phyloP scores from a whole-genome alignment of 805 yeast species.

The Clavispora asparagi region DNA sequence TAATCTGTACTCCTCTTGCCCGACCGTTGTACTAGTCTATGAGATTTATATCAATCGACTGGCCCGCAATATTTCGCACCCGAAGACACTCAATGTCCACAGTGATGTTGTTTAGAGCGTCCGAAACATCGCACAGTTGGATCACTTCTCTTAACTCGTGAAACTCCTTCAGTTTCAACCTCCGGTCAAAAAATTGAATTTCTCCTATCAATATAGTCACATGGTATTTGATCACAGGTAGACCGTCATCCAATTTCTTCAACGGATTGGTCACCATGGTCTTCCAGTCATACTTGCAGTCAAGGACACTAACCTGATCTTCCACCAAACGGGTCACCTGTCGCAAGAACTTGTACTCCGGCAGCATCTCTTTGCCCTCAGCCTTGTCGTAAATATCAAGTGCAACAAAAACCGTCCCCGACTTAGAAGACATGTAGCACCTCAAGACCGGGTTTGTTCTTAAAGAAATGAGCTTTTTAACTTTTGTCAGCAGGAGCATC shows the following conservation, averaged over 20 bases:
- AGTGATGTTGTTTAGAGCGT: background rate
- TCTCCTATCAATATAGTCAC: slow-evolving; percentile 12
- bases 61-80: background rate
- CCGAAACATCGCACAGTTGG: background rate
- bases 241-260: background rate
- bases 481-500: slow-evolving; percentile 1
- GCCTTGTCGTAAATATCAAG: slow-evolving; percentile 2
- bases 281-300: slow-evolving; percentile 4
- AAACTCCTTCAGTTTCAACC: slow-evolving; percentile 3
- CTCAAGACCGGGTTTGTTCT: slow-evolving; percentile 1
- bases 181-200: slow-evolving; percentile 4
- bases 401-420: slow-evolving; percentile 12
- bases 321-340: slow-evolving; percentile 6
- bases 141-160: background rate
- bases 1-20: no score
- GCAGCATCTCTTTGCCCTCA: background rate
- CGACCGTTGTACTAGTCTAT: background rate
- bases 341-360: slow-evolving; percentile 6
- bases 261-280: background rate
- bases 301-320: slow-evolving; percentile 7
- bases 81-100: background rate
- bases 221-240: slow-evolving; percentile 7
- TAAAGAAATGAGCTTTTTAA: background rate
- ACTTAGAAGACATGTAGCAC: slow-evolving; percentile 3
- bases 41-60: background rate